phyloP scores from a whole-genome alignment of 2,329 filamentous ascomycete genomes.

The Eutypella sp. region DNA sequence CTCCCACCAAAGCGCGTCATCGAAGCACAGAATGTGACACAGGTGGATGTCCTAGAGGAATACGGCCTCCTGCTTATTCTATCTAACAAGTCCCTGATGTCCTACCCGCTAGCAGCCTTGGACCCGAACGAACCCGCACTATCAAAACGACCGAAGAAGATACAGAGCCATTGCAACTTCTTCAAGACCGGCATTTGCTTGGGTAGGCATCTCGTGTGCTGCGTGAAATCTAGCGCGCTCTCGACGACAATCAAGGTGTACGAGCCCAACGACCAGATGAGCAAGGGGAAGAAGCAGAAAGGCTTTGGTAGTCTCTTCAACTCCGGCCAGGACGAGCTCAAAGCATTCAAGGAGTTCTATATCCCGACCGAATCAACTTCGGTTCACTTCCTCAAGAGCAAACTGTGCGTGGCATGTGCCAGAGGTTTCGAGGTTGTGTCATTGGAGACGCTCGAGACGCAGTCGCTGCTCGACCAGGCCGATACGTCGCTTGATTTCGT shows the following conservation, averaged over 20 bases:
- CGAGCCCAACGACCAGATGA: conserved; percentile 92
- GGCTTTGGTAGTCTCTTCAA: conserved; percentile 96
- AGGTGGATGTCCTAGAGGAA: conserved; percentile 94
- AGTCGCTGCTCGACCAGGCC: conserved; percentile 92
- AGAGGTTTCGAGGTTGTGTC: conserved; percentile 96
- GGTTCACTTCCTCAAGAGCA: conserved; percentile 95
- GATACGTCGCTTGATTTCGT: conserved; percentile 98
- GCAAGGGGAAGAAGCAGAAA: conserved; percentile 91
- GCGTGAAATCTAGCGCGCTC: conserved; percentile 87
- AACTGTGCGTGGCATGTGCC: conserved; percentile 92
- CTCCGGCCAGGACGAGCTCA: conserved; percentile 85
- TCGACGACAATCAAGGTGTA: conserved; percentile 99
- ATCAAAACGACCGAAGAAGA: conserved; percentile 87
- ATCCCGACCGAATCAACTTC: conserved; percentile 98
- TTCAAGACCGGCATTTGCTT: conserved; percentile 97
- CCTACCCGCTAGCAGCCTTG: conserved; percentile 81
- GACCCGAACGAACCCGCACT: conserved; percentile 78
- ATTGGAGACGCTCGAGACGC: conserved; percentile 94
- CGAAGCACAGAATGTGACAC: conserved; percentile 81
- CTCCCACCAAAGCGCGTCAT: conserved; percentile 75
- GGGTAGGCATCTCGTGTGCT: conserved; percentile 90
- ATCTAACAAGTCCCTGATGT: conserved; percentile 87
- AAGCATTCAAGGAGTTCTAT: conserved; percentile 98
- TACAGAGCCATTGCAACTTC: conserved; percentile 95
- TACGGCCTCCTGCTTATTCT: conserved; percentile 88